Evolutionary conservation across 1,284 basidiomycete genomes (phyloP).

Genomic region (Kalmanozyma brasiliensis): DNA sequence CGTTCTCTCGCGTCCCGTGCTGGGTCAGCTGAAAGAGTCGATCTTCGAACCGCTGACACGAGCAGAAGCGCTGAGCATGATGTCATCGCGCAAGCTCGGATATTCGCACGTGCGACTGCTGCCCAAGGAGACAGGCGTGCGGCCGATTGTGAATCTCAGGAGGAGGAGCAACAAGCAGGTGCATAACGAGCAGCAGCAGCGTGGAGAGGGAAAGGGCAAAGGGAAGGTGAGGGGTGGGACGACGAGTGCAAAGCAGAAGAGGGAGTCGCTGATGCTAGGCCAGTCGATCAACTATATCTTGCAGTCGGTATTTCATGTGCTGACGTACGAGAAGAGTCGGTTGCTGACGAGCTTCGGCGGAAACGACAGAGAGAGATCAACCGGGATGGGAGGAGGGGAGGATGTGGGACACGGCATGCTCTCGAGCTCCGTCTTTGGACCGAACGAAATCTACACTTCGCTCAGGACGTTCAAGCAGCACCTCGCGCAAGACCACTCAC

Average conservation of each 20-base stretch:
- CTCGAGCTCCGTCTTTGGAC: constrained; percentile 58
- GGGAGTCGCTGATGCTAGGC: constrained; percentile 45
- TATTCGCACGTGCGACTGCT: constrained; percentile 87
- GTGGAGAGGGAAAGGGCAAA: constrained; percentile 3
- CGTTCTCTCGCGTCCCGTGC: constrained; percentile 80
- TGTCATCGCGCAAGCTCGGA: constrained; percentile 71
- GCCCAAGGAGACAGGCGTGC: constrained; percentile 92
- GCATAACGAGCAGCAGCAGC: constrained; percentile 14
- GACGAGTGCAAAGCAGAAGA: constrained; percentile 17
- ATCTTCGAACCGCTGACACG: constrained; percentile 51
- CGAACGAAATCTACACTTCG: constrained; percentile 69
- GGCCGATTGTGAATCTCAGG: constrained; percentile 92
- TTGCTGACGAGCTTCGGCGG: constrained; percentile 2
- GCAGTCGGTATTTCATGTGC: constrained; percentile 72
- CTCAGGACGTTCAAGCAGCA: constrained; percentile 45
- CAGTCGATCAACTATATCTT: constrained; percentile 87
- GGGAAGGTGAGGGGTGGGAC: constrained; percentile 1
- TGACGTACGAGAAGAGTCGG: constrained; percentile 54
- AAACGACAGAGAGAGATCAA: neutral
- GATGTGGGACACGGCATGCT: constrained; percentile 9
- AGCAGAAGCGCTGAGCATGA: constrained; percentile 65
- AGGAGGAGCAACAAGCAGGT: constrained; percentile 70
- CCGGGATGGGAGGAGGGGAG: neutral
- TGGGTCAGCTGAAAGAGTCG: constrained; percentile 76
- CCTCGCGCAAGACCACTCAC: constrained; percentile 9